phyloP scores from a whole-genome alignment of 148 eudicot genomes.

The Camellia granthamiana region DNA sequence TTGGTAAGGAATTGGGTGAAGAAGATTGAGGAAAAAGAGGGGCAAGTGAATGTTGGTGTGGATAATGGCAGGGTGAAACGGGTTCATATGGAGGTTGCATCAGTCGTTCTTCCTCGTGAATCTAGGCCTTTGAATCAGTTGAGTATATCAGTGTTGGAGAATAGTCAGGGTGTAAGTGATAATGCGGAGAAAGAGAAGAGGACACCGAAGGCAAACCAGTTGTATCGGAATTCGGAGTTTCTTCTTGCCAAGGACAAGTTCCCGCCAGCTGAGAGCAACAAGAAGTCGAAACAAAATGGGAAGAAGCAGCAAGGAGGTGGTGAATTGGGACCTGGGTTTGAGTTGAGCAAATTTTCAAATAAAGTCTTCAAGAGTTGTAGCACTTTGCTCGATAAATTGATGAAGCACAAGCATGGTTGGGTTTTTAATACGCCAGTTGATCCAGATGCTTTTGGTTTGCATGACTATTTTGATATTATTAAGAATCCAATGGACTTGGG shows the following conservation, averaged over 20 bases:
- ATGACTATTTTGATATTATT: conserved; percentile 73
- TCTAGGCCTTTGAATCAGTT: conserved; percentile 51
- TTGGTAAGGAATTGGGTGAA: conserved; percentile 60
- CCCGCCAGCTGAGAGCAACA: conserved; percentile 48
- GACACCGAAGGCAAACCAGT: conserved; percentile 65
- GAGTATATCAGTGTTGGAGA: conserved; percentile 46
- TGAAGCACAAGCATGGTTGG: conserved; percentile 96
- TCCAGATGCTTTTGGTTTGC: conserved; percentile 70
- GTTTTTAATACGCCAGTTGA: conserved; percentile 86
- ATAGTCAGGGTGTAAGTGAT: conserved; percentile 49
- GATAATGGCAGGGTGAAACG: conserved; percentile 42
- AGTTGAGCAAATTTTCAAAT: conserved; percentile 44
- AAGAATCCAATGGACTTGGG: conserved; percentile 96
- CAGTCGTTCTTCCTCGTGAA: conserved; percentile 39
- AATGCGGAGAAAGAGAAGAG: conserved; percentile 66
- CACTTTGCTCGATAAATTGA: conserved; percentile 64
- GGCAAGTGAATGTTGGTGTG: conserved; percentile 27
- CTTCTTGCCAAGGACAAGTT: conserved; percentile 70
- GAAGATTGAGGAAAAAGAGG: conserved; percentile 56
- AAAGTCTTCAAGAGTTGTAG: conserved; percentile 62
- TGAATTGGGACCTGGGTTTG: conserved; percentile 34
- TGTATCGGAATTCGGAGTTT: conserved; percentile 61
- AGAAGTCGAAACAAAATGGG: conserved; percentile 58
- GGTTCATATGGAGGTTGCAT: conserved; percentile 45
- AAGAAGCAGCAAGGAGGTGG: conserved; percentile 49